phyloP scores from a whole-genome alignment of 75 land plant genomes.

The Adiantum capillusveneris region DNA sequence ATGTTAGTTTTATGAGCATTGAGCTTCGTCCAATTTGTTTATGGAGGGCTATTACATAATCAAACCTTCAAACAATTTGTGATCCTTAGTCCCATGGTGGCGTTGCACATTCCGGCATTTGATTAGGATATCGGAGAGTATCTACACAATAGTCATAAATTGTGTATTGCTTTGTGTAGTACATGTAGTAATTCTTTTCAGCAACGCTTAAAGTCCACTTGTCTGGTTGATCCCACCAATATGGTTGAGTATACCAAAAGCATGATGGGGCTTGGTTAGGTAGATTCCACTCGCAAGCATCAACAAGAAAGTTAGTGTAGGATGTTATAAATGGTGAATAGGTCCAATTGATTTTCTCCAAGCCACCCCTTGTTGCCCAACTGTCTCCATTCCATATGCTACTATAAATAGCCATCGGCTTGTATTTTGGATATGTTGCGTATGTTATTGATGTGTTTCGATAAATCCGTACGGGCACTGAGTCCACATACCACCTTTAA shows the following conservation, averaged over 20 bases:
- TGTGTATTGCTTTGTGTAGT: conserved; percentile 17
- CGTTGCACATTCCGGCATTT: conserved; percentile 25
- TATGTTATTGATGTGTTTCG: conserved; percentile 33
- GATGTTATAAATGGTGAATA: conserved; percentile 38
- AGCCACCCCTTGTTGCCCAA: conserved; percentile 57
- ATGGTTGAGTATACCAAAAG: neutral
- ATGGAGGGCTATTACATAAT: too few species aligned
- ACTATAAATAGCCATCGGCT: conserved; percentile 42
- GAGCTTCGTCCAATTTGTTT: too few species aligned
- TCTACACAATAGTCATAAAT: conserved; percentile 63
- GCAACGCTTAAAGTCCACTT: neutral
- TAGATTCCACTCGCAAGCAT: conserved; percentile 35
- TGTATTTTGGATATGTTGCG: conserved; percentile 30
- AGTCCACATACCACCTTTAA: conserved; percentile 47
- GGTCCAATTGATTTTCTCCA: conserved; percentile 52
- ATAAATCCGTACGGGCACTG: conserved; percentile 41
- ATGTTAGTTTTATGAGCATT: too few species aligned
- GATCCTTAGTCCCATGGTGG: conserved; percentile 4
- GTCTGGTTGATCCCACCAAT: conserved; percentile 5
- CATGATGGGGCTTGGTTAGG: conserved; percentile 2
- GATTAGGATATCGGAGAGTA: conserved; percentile 15
- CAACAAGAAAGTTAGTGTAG: conserved; percentile 26
- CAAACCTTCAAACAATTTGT: too few species aligned
- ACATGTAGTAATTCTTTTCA: neutral
- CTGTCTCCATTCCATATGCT: conserved; percentile 67